Percentiles rank a stretch among this genome's conserved stretches.
Conservation (phyloP, 371 early-diverging fungal genomes). For the Actinomortierella ambigua region DNA sequence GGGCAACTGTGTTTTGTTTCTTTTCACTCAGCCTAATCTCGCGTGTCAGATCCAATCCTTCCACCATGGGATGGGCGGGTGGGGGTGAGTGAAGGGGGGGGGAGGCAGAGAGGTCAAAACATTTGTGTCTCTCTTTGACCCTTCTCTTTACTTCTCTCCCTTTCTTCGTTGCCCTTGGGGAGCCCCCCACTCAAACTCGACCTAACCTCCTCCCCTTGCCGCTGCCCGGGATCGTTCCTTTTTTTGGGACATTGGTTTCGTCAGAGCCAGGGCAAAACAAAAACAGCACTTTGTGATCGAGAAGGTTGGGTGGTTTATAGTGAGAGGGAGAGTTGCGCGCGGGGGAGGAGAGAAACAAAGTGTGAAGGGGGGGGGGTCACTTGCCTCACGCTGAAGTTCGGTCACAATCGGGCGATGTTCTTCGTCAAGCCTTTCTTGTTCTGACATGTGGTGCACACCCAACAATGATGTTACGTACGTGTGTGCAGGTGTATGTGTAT, state of each 20-base stretch:
- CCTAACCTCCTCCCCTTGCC: too few relatives aligned
- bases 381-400: constrained; percentile 46
- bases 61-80: too few relatives aligned
- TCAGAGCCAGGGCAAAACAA: neutral
- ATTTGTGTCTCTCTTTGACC: neutral
- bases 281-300: neutral
- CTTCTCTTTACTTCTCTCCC: neutral
- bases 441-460: constrained; percentile 4
- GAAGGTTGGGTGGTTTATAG: constrained; percentile 1
- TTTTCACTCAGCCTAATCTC: too few relatives aligned
- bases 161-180: neutral
- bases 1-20: too few relatives aligned
- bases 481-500: too few relatives aligned
- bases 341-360: neutral
- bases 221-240: too few relatives aligned
- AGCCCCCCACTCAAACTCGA: neutral
- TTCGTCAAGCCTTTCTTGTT: constrained; percentile 29
- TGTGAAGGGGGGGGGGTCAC: neutral
- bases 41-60: too few relatives aligned
- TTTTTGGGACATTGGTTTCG: too few relatives aligned
- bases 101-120: too few relatives aligned
- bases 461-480: neutral
- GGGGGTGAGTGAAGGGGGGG: too few relatives aligned
- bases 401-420: constrained; percentile 42
- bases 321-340: neutral